phyloP scores from a whole-genome alignment of 2,329 filamentous ascomycete species.

The Sclerotinia glacialis region DNA sequence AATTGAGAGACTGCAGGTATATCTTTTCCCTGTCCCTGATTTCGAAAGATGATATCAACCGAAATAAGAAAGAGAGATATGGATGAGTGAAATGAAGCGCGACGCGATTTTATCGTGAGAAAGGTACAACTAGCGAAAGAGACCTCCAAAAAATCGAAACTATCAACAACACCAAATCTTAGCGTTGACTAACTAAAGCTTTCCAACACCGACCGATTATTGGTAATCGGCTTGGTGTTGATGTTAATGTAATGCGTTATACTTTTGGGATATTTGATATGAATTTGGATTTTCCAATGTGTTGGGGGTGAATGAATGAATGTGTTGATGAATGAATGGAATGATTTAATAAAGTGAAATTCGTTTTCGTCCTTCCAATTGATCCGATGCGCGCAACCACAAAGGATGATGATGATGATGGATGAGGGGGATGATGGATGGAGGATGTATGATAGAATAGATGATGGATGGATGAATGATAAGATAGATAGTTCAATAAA shows the following conservation, averaged over 20 bases:
- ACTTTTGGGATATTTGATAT: neutral
- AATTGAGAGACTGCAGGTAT: neutral
- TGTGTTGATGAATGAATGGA: neutral
- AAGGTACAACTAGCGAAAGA: constrained; percentile 33
- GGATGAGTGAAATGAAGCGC: constrained; percentile 19
- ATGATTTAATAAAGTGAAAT: neutral
- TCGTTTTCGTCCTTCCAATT: constrained; percentile 10
- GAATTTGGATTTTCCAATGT: neutral
- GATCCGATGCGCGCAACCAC: constrained; percentile 5
- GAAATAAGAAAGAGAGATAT: neutral
- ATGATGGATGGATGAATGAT: neutral
- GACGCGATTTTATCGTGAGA: constrained; percentile 21
- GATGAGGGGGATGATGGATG: too few species aligned
- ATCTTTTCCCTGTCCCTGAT: neutral
- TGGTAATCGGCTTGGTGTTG: neutral
- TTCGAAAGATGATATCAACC: neutral
- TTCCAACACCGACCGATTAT: neutral
- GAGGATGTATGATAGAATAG: too few species aligned
- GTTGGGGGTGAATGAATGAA: neutral
- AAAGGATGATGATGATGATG: neutral
- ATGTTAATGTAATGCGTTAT: neutral
- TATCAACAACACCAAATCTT: neutral
- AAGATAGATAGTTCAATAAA: neutral
- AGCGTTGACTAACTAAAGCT: neutral
- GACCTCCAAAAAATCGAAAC: constrained; percentile 26